Percentiles rank a stretch among this genome's conserved stretches.
Conservation (phyloP, 202 grass and related monocot genomes). For the Zoysia matrella region DNA sequence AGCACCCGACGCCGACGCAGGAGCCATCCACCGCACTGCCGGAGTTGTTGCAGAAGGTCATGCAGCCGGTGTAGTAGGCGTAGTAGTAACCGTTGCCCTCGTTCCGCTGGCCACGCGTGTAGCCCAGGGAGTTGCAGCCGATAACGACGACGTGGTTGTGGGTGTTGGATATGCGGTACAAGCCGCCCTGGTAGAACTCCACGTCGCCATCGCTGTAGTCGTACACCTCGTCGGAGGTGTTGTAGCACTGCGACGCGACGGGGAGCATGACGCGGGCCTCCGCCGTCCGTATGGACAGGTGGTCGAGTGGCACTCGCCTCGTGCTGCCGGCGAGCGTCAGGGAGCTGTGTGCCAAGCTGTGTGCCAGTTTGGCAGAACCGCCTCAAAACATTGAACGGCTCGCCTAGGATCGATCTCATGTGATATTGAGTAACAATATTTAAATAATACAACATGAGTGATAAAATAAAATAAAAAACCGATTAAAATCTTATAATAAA, state of each 20-base stretch:
- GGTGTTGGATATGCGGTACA: constrained; percentile 23
- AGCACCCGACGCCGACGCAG: constrained; percentile 28
- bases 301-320: background rate
- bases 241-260: background rate
- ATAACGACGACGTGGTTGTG: constrained; percentile 3
- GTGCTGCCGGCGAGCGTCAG: background rate
- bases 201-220: background rate
- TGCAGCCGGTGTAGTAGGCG: constrained; percentile 21
- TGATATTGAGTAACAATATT: too few relatives aligned
- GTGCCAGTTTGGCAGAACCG: too few relatives aligned
- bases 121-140: constrained; percentile 8
- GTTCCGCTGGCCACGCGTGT: background rate
- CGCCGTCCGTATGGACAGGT: background rate
- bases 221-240: background rate
- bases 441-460: too few relatives aligned
- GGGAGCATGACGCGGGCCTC: constrained; percentile 27
- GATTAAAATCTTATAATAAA: too few relatives aligned
- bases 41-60: constrained; percentile 17
- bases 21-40: background rate
- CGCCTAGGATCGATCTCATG: too few relatives aligned
- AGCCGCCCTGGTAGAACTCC: background rate
- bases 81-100: background rate
- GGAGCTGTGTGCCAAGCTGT: too few relatives aligned
- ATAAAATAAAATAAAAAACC: too few relatives aligned
- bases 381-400: too few relatives aligned